These are phyloP conservation scores for Naganishia liquefaciens DNA, from an alignment of 1,284 basidiomycete species.

Conservation along the genomic window DNA sequence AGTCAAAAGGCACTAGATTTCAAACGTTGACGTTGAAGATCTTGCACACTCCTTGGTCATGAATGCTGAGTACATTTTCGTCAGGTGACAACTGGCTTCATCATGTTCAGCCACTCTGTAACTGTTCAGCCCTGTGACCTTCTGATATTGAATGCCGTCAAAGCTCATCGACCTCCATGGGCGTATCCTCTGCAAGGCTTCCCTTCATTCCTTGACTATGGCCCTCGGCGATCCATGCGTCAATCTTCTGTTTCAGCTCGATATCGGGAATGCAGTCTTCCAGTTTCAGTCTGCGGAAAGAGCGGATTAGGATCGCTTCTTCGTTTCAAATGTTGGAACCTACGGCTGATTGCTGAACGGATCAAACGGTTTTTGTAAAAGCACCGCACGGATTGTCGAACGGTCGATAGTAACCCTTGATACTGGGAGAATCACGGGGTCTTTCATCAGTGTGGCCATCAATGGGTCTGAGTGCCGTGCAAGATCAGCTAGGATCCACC, in stretches of 20 bases:
- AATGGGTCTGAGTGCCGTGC: slow-evolving; percentile 67
- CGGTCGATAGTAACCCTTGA: slow-evolving; percentile 81
- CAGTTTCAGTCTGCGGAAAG: slow-evolving; percentile 60
- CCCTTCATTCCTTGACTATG: slow-evolving; percentile 34
- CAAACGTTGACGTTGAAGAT: no score
- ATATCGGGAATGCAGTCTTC: slow-evolving; percentile 75
- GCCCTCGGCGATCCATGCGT: slow-evolving; percentile 62
- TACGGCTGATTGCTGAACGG: slow-evolving; percentile 81
- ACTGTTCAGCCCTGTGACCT: background rate
- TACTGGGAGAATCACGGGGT: slow-evolving; percentile 88
- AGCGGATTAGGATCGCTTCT: slow-evolving; percentile 10
- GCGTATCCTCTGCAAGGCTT: slow-evolving; percentile 18
- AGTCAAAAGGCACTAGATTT: no score
- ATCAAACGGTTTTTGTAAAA: slow-evolving; percentile 86
- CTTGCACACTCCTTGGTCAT: no score
- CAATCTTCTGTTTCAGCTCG: slow-evolving; percentile 66
- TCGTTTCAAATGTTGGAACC: slow-evolving; percentile 28
- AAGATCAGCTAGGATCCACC: slow-evolving; percentile 34
- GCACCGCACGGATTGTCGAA: slow-evolving; percentile 90
- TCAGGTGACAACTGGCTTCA: background rate
- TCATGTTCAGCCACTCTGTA: background rate
- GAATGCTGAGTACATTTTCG: background rate
- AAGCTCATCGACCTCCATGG: slow-evolving; percentile 25
- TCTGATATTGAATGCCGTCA: background rate
- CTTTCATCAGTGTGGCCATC: slow-evolving; percentile 92